phyloP scores from a whole-genome alignment of 495 filamentous ascomycete species.

The Podospora fimiseda region DNA sequence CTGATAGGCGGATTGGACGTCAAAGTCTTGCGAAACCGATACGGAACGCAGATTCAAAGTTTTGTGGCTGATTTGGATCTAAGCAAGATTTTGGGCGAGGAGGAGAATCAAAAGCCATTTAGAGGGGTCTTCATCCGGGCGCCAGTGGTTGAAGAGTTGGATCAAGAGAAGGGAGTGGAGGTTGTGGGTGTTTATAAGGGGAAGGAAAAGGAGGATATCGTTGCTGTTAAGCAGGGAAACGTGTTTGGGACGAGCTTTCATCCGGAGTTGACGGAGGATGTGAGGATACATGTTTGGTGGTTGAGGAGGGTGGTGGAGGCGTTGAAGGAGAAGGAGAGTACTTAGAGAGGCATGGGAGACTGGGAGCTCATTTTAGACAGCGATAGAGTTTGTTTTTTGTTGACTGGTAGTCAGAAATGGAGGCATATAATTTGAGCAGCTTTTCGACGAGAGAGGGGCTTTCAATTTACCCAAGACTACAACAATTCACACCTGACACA shows the following conservation, averaged over 20 bases:
- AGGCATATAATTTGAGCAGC: too few species aligned
- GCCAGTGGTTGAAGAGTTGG: conserved; percentile 81
- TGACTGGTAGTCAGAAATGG: too few species aligned
- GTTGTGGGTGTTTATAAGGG: conserved; percentile 46
- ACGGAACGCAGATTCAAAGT: conserved; percentile 88
- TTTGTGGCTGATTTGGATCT: conserved; percentile 75
- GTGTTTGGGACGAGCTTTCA: conserved; percentile 97
- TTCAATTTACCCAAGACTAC: too few species aligned
- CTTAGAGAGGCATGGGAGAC: too few species aligned
- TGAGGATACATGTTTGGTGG: conserved; percentile 94
- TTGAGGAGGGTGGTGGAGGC: conserved; percentile 57
- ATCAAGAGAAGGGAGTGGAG: conserved; percentile 55
- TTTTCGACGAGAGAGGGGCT: too few species aligned
- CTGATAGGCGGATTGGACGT: conserved; percentile 90
- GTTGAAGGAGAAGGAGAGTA: conserved; percentile 10
- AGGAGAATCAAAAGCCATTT: conserved; percentile 52
- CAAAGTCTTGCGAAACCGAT: conserved; percentile 89
- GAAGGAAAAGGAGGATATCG: conserved; percentile 66
- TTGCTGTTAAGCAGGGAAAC: conserved; percentile 88
- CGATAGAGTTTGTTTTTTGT: too few species aligned
- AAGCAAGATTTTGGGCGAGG: conserved; percentile 58
- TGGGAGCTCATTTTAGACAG: too few species aligned
- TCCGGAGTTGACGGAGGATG: conserved; percentile 85
- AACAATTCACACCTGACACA: too few species aligned
- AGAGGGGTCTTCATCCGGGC: conserved; percentile 88